These are phyloP conservation scores for Penicillium polonicum DNA, from an alignment of 2,329 filamentous ascomycete species.

Conservation along the genomic window DNA sequence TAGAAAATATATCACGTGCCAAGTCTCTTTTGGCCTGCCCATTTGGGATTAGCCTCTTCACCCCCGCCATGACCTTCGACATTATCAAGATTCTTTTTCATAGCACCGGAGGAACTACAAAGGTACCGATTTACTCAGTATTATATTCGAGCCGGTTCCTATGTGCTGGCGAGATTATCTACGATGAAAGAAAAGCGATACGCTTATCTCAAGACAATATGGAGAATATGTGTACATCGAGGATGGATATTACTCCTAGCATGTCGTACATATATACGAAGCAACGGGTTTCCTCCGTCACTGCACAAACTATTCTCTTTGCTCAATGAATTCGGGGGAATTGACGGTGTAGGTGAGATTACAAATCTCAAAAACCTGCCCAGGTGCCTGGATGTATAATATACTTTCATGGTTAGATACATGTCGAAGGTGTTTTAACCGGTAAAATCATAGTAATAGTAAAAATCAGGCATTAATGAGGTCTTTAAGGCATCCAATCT, in stretches of 20 bases:
- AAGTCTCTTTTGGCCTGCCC: not conserved
- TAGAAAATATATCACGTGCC: not conserved
- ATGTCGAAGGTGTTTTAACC: too few species aligned
- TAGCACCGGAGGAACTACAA: not conserved
- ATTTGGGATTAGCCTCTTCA: not conserved
- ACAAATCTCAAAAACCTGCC: not conserved
- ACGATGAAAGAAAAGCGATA: not conserved
- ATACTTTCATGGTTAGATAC: too few species aligned
- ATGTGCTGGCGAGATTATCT: not conserved
- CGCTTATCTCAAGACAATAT: not conserved
- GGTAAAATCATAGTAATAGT: too few species aligned
- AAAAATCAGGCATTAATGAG: not conserved
- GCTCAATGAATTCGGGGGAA: not conserved
- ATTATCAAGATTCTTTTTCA: not conserved
- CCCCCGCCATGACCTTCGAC: not conserved
- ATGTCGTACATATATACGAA: not conserved
- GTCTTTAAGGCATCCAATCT: not conserved
- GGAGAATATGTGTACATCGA: not conserved
- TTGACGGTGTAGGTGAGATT: not conserved
- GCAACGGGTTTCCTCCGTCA: not conserved
- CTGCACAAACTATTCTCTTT: not conserved
- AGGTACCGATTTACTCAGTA: not conserved
- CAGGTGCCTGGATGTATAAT: too few species aligned
- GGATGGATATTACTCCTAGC: not conserved
- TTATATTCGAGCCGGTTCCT: not conserved